Evolutionary conservation across 2,329 filamentous ascomycete species (phyloP).

Genomic region (Nigrospora osmanthi): DNA sequence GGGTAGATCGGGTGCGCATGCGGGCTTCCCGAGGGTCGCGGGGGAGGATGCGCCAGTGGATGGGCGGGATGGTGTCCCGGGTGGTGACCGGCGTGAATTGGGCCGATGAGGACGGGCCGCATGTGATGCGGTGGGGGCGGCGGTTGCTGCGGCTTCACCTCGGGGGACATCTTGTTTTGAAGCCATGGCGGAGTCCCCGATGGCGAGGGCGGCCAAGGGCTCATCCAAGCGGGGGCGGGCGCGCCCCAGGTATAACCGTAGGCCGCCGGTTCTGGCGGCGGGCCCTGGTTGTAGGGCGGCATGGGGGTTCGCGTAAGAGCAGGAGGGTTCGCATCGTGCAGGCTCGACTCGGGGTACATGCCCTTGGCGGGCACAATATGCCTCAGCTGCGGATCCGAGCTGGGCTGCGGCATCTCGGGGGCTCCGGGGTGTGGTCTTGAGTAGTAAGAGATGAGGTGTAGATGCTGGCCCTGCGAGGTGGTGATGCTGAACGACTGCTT

Average conservation of each 20-base stretch:
- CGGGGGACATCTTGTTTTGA: slow-evolving; percentile 15
- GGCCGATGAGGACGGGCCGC: slow-evolving; percentile 6
- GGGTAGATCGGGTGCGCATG: slow-evolving; percentile 8
- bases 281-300: slow-evolving; percentile 33
- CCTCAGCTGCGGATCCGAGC: slow-evolving; percentile 69
- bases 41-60: slow-evolving; percentile 8
- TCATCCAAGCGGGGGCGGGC: slow-evolving; percentile 23
- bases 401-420: slow-evolving; percentile 71
- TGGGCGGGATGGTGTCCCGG: slow-evolving; percentile 9
- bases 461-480: slow-evolving; percentile 77
- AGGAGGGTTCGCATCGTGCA: slow-evolving; percentile 76
- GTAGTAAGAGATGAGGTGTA: slow-evolving; percentile 97
- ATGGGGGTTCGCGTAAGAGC: slow-evolving; percentile 72
- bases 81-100: slow-evolving; percentile 6
- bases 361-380: slow-evolving; percentile 84
- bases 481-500: slow-evolving; percentile 99
- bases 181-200: slow-evolving; percentile 30
- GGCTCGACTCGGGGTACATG: slow-evolving; percentile 93
- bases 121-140: slow-evolving; percentile 8
- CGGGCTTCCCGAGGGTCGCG: neutral
- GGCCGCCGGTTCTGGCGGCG: slow-evolving; percentile 21
- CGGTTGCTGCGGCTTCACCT: slow-evolving; percentile 16
- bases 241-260: slow-evolving; percentile 30
- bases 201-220: slow-evolving; percentile 28
- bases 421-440: slow-evolving; percentile 68